Base-by-base conservation (phyloP, 2,329 filamentous ascomycete species). In the Knufia petricola region DNA sequence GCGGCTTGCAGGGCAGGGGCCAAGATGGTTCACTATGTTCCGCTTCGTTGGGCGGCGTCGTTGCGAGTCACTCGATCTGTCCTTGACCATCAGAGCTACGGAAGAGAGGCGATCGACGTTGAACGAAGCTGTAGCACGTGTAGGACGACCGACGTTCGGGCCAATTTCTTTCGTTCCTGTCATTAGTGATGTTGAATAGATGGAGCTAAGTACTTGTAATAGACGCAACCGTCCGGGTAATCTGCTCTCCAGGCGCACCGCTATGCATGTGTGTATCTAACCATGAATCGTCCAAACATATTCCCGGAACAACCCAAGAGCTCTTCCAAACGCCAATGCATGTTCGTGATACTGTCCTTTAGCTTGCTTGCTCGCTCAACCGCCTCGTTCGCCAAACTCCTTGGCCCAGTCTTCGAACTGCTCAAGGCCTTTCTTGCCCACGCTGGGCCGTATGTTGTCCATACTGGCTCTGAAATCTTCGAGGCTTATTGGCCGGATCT, bases 321-420 rank as follows among this genome's bases (percentile, higher is more conserved):
- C 37, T 20, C 19, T 4, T 40, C 15, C 10, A 20, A 21, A 40
- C 37, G 10, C 6, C 17, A 40, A 40, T 19, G 23, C 10, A 24
- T 13, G 37, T 20, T 19, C 10, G 7, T 7, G 10, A n/a, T 17
- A n/a, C 7, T 23, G 4, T 9, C 21, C 37, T 40, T 6, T 19
- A 19, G 7, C 17, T 12, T 40, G 15, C 10, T 23, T n/a, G n/a
- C 19, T 40, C 13, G 32, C 26, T 46, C 32, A 46, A 37, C 24
- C 43, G n/a, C 88, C 90, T 34, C 90, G 73, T 67, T 98, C 92
- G 39, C 92, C 92, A 73, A 92, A 98, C 63, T 94, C 84, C 62
- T 66, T 81, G 2, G 92, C 88, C 92, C 92, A 98, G 54, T 94
- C 84, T 66, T 96, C 92, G 64, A 94, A 95, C 62, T 88, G 78